Evolutionary conservation across 768 basidiomycete species (phyloP).

Genomic region (Suillus occidentalis): DNA sequence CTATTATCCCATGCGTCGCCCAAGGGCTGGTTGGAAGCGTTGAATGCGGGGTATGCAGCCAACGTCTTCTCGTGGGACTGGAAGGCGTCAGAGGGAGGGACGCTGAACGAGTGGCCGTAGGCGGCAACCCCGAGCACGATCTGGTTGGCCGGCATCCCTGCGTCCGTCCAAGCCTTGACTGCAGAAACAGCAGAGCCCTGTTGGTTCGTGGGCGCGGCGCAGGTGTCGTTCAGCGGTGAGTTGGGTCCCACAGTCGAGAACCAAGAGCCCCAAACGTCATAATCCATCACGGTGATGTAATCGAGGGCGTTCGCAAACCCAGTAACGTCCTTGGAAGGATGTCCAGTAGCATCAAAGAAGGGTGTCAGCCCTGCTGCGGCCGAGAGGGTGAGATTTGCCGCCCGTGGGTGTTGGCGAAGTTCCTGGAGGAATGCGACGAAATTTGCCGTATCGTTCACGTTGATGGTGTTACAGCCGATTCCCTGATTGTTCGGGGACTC

Average conservation of each 20-base stretch:
- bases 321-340: slow-evolving; percentile 67
- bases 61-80: slow-evolving; percentile 37
- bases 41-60: slow-evolving; percentile 50
- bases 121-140: slow-evolving; percentile 81
- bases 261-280: slow-evolving; percentile 59
- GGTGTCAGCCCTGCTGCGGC: slow-evolving; percentile 68
- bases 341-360: slow-evolving; percentile 59
- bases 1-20: slow-evolving; percentile 58
- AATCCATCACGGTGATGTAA: slow-evolving; percentile 64
- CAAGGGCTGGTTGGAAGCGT: slow-evolving; percentile 40
- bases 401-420: slow-evolving; percentile 55
- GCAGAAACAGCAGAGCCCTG: slow-evolving; percentile 75
- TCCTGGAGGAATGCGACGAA: slow-evolving; percentile 74
- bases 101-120: slow-evolving; percentile 76
- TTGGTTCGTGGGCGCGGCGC: slow-evolving; percentile 57
- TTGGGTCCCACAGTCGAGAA: slow-evolving; percentile 68
- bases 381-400: slow-evolving; percentile 60
- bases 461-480: slow-evolving; percentile 66
- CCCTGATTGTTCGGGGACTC: slow-evolving; percentile 76
- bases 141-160: slow-evolving; percentile 67
- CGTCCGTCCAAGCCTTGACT: slow-evolving; percentile 68
- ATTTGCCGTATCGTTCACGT: slow-evolving; percentile 64
- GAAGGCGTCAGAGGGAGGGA: slow-evolving; percentile 39
- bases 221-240: slow-evolving; percentile 78
- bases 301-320: slow-evolving; percentile 70